Conservation (phyloP, 2,329 filamentous ascomycete species). For the Talaromyces piceae region DNA sequence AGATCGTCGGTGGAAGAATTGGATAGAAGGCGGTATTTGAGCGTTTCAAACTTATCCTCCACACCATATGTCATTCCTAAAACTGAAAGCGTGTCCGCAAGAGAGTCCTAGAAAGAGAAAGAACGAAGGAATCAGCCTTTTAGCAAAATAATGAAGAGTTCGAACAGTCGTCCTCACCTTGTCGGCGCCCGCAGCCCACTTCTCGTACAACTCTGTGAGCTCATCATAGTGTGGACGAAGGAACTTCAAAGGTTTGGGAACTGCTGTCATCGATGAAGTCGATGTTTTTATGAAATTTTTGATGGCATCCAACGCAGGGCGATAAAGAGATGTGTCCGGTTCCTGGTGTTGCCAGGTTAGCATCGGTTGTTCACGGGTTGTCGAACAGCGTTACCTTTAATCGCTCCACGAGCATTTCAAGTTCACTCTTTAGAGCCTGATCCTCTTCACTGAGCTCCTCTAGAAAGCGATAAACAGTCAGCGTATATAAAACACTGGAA, state of each 20-base stretch:
- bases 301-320: constrained; percentile 87
- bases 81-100: constrained; percentile 94
- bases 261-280: constrained; percentile 98
- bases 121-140: too few relatives aligned
- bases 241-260: constrained; percentile 97
- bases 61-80: constrained; percentile 99
- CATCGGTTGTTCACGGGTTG: neutral
- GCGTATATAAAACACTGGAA: constrained; percentile 22
- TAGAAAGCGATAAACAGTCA: constrained; percentile 35
- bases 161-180: constrained; percentile 51
- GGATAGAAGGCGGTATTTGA: constrained; percentile 88
- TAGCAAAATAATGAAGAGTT: neutral
- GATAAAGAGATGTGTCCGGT: constrained; percentile 78
- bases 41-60: constrained; percentile 88
- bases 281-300: constrained; percentile 98
- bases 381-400: constrained; percentile 59
- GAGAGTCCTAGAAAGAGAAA: constrained; percentile 47
- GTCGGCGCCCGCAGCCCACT: constrained; percentile 76
- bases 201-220: constrained; percentile 77
- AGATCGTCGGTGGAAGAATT: constrained; percentile 71
- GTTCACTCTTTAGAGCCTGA: constrained; percentile 93
- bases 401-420: constrained; percentile 96
- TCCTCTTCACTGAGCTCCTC: constrained; percentile 98
- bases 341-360: constrained; percentile 50
- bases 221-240: constrained; percentile 92